Evolutionary conservation across 2,329 filamentous ascomycete species (phyloP).

Genomic region (Pyrenophora tritici-repentis): DNA sequence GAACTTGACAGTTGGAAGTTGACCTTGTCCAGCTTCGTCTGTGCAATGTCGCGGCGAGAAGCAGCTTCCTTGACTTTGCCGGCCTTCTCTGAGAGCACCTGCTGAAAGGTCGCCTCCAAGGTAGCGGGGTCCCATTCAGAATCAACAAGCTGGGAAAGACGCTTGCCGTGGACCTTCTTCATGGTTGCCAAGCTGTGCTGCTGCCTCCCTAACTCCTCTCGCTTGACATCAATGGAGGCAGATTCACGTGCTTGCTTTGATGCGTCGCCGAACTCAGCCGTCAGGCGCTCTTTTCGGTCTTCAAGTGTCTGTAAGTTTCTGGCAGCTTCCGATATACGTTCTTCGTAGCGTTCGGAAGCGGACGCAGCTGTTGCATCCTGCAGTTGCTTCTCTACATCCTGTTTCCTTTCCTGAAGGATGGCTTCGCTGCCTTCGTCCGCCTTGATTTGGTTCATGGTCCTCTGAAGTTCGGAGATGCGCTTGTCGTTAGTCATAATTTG

Average conservation of each 20-base stretch:
- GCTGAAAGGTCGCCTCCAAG: slow-evolving; percentile 73
- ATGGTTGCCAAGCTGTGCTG: slow-evolving; percentile 78
- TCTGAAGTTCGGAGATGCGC: slow-evolving; percentile 69
- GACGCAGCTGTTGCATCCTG: slow-evolving; percentile 66
- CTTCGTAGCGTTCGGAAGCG: slow-evolving; percentile 69
- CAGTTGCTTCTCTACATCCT: slow-evolving; percentile 69
- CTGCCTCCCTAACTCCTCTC: slow-evolving; percentile 76
- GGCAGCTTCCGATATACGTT: slow-evolving; percentile 69
- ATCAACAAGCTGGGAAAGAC: slow-evolving; percentile 69
- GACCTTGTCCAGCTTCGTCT: slow-evolving; percentile 75
- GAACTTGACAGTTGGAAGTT: slow-evolving; percentile 72
- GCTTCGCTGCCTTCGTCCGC: slow-evolving; percentile 86
- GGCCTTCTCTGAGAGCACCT: slow-evolving; percentile 62
- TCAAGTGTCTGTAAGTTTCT: slow-evolving; percentile 71
- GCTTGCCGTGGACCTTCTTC: slow-evolving; percentile 72
- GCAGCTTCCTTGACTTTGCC: slow-evolving; percentile 67
- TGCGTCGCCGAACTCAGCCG: slow-evolving; percentile 80
- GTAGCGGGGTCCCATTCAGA: slow-evolving; percentile 69
- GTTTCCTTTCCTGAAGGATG: slow-evolving; percentile 73
- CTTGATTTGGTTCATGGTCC: slow-evolving; percentile 71
- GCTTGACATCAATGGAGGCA: slow-evolving; percentile 81
- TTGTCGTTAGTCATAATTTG: slow-evolving; percentile 76
- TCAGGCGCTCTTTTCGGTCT: slow-evolving; percentile 71
- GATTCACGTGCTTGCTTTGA: slow-evolving; percentile 80
- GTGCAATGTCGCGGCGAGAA: slow-evolving; percentile 70